Base-by-base conservation (phyloP, 1,139 yeast genomes). In the Chernovozyma sophiae-reginae region DNA sequence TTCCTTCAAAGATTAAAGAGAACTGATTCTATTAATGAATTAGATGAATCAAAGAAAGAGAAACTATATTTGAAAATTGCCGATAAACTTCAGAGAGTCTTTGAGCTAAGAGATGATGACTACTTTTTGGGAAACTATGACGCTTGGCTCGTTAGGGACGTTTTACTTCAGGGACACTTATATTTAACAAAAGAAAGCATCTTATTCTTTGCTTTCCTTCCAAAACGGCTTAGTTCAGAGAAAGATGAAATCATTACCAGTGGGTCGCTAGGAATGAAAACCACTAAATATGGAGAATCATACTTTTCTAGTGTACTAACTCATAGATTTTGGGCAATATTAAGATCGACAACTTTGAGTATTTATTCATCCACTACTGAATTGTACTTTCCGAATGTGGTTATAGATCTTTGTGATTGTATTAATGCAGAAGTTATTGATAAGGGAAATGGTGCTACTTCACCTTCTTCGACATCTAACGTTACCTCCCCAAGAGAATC, bases 101-200 rank as follows among this genome's bases (percentile, higher is more conserved):
- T 70, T 43, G 56, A 58, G 8, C 43, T 81, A 17, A 58, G 60
- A 14, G 72, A 68, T 24, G 69, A 70, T 31, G 89, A 81, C 44
- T 55, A 58, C 20, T 71, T 81, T 43, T 52, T 72, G 30, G 73
- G 73, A 12, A 80, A 81, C 44, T 84, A 71, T 50, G 74, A 83
- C 5, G 79, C 89, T 25, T 90, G 96, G 96, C 62, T 90, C 30
- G 68, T 87, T 38, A 76, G 81, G 43, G 95, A 86, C 49, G 94
- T 90, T 1, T 62, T 90, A 26, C 61, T 89, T 23, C 97, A 89
- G 55, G 97, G 97, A 2, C 90, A 85, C 48, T 56, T 87, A 13
- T 85, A 85, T 49, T 59, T 90, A 26, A 89, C 97, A 2, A 60
- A 67, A 32, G 65, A 73, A 12, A 75, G 78, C 44, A 58, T 90